Evolutionary conservation across 768 basidiomycete species (phyloP).

Genomic region (Favolaschia claudopus): DNA sequence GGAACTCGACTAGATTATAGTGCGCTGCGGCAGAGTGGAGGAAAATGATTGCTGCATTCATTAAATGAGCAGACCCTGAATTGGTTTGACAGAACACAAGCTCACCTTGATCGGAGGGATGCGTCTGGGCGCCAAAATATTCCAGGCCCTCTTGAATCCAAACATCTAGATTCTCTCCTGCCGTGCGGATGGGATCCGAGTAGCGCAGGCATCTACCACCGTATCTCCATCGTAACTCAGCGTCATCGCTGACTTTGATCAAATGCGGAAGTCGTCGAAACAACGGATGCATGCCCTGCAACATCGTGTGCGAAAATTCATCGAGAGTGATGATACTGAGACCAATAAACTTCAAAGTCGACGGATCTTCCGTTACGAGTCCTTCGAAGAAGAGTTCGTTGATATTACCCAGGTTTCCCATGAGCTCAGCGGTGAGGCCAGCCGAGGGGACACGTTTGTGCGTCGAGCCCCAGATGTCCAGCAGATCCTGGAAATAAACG

Average conservation of each 20-base stretch:
- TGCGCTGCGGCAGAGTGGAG: too few species aligned
- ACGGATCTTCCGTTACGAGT: neutral
- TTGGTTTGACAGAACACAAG: too few species aligned
- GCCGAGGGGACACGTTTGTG: neutral
- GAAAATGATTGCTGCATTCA: too few species aligned
- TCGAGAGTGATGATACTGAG: constrained; percentile 1
- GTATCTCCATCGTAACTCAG: neutral
- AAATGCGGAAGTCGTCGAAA: neutral
- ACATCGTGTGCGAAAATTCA: neutral
- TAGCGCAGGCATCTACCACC: neutral
- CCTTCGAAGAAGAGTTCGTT: neutral
- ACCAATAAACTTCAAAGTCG: neutral
- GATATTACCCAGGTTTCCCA: neutral
- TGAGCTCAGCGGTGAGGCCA: neutral
- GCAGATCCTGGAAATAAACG: neutral
- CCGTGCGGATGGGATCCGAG: neutral
- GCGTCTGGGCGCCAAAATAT: constrained; percentile 6
- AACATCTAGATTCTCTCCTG: neutral
- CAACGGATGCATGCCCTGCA: constrained; percentile 1
- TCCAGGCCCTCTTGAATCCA: neutral
- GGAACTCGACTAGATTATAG: too few species aligned
- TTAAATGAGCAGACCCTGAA: too few species aligned
- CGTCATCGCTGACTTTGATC: neutral
- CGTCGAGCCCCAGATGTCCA: neutral
- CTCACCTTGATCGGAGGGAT: too few species aligned